Evolutionary conservation across 2,329 filamentous ascomycete species (phyloP).

Genomic region (Triangularia verruculosa): DNA sequence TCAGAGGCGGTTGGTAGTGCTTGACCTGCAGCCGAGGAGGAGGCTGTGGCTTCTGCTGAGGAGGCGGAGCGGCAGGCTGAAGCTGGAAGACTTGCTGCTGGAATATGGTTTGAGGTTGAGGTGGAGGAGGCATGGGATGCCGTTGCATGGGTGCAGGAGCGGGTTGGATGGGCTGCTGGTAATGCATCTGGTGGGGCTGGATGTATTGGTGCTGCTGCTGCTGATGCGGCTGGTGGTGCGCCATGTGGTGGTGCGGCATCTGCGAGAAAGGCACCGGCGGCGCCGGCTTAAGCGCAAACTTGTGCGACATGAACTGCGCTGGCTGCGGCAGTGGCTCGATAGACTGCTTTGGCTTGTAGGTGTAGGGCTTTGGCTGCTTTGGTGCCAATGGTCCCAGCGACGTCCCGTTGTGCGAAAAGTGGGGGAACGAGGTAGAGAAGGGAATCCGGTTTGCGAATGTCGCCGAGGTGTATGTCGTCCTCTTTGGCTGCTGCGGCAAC

Average conservation of each 20-base stretch:
- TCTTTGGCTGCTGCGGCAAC: conserved; percentile 24
- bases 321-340: conserved; percentile 24
- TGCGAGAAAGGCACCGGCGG: conserved; percentile 23
- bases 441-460: conserved; percentile 21
- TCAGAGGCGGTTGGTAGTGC: conserved; percentile 23
- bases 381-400: conserved; percentile 9
- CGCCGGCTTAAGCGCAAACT: conserved; percentile 34
- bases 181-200: conserved; percentile 31
- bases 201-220: conserved; percentile 7
- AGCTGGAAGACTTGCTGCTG: conserved; percentile 16
- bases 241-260: background rate
- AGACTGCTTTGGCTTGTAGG: conserved; percentile 49
- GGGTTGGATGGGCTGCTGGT: conserved; percentile 24
- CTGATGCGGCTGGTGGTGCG: background rate
- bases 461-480: conserved; percentile 18
- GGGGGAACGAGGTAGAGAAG: background rate
- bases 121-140: conserved; percentile 9
- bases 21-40: conserved; percentile 18
- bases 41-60: conserved; percentile 11
- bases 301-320: conserved; percentile 35
- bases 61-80: background rate
- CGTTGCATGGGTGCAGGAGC: conserved; percentile 13
- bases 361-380: conserved; percentile 48
- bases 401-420: background rate
- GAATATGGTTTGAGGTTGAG: conserved; percentile 7